Base-by-base conservation (phyloP, 306 rosid genomes). In the Mimosa bimucronata region DNA sequence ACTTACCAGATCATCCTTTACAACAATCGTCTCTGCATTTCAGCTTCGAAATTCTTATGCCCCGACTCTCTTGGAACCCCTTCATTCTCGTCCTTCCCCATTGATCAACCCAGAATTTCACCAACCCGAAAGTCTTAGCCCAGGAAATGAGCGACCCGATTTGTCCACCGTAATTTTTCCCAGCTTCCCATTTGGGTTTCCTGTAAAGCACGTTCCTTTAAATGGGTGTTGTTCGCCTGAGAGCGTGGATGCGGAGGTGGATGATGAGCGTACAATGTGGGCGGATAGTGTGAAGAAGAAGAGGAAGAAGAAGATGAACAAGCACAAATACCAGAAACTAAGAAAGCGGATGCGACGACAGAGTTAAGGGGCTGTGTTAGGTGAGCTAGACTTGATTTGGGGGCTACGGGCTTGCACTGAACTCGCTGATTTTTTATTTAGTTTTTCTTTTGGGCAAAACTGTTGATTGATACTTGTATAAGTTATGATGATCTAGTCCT, bases 201-300 rank as follows among this genome's bases (percentile, higher is more conserved):
- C 71, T 66, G 71, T 87, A 40, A 85, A 77, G 10, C 91, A 83
- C n/a, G 25, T 84, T 67, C 65, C 75, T 18, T 71, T 80, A 44
- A 72, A 29, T 75, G 86, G 83, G 79, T 65, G 46, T 79, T 75
- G 18, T 26, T 41, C 83, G 46, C 68, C 79, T 19, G 86, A 75
- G 69, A 82, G 65, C 0, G 89, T 77, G 77, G 84, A 67, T 29
- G 71, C 25, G n/a, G 81, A 31, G 60, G 53, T n/a, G 67, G 88
- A 88, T 74, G 89, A 84, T 78, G 82, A 87, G 19, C 52, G 83
- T 67, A 87, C 73, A 40, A 38, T 90, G 21, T 90, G 97, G 97
- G 94, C 97, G 2, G 96, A 91, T 68, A 92, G 97, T 77, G 90
- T 86, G 81, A 92, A 92, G 91, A 92, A 91, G 97, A 92, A 91